Evolutionary conservation across 768 basidiomycete species (phyloP).

Genomic region (Trametes villosa): DNA sequence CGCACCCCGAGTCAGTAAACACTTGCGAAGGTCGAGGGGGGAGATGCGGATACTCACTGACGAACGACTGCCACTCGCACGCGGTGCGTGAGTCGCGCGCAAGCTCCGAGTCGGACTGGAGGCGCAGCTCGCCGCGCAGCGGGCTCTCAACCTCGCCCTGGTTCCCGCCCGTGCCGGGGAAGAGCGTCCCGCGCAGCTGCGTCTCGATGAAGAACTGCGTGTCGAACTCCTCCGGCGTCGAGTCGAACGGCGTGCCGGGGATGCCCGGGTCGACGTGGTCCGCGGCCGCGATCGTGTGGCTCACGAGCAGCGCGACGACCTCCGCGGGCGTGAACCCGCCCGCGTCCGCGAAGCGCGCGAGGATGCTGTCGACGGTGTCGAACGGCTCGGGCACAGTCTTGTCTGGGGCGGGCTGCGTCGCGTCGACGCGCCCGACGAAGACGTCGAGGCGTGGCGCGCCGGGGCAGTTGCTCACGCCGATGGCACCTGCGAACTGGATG

Average conservation of each 20-base stretch:
- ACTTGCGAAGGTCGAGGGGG: no score
- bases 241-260: constrained; percentile 35
- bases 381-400: constrained; percentile 31
- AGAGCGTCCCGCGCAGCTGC: constrained; percentile 33
- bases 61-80: constrained; percentile 41
- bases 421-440: constrained; percentile 36
- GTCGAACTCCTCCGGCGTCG: constrained; percentile 34
- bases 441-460: constrained; percentile 45
- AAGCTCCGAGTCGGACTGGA: constrained; percentile 38
- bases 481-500: constrained; percentile 30
- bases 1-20: not conserved
- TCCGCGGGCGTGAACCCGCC: constrained; percentile 29
- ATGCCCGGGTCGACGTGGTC: constrained; percentile 34
- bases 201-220: constrained; percentile 37
- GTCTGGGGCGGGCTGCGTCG: constrained; percentile 28
- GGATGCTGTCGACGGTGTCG: constrained; percentile 32
- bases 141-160: constrained; percentile 37
- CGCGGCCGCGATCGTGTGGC: constrained; percentile 32
- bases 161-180: constrained; percentile 36
- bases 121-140: constrained; percentile 39
- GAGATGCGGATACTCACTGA: constrained; percentile 20
- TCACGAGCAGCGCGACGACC: constrained; percentile 30
- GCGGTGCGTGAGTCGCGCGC: constrained; percentile 41
- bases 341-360: constrained; percentile 30
- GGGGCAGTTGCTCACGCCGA: constrained; percentile 29